Conservation (phyloP, 2,329 filamentous ascomycete genomes). For the Juglanconis sp. region DNA sequence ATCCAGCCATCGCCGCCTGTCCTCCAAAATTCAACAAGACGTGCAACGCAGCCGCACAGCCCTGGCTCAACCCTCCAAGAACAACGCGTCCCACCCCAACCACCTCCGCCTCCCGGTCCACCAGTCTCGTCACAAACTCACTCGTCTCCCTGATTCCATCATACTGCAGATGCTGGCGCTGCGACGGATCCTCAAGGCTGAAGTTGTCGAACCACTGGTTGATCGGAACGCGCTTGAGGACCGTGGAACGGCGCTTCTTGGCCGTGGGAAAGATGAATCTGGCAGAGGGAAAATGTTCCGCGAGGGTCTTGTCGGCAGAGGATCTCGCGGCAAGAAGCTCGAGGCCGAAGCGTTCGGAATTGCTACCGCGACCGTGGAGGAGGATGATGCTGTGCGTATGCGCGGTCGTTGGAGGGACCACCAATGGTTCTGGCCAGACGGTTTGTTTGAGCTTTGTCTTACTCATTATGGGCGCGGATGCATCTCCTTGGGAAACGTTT, state of each 20-base stretch:
- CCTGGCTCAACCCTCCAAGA: conserved; percentile 51
- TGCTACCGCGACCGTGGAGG: conserved; percentile 46
- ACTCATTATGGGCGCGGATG: not conserved
- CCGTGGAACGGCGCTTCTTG: conserved; percentile 34
- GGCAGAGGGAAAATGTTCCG: conserved; percentile 24
- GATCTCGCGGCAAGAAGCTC: conserved; percentile 32
- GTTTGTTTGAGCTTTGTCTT: conserved; percentile 9
- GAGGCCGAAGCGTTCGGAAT: conserved; percentile 36
- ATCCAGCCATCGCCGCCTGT: conserved; percentile 30
- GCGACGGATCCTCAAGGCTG: conserved; percentile 25
- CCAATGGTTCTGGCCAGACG: not conserved
- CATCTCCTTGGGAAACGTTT: not conserved
- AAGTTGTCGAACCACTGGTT: conserved; percentile 46
- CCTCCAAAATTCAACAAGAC: conserved; percentile 42
- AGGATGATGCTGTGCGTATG: conserved; percentile 35
- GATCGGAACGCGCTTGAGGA: conserved; percentile 35
- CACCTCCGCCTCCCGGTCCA: conserved; percentile 31
- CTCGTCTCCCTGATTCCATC: conserved; percentile 40
- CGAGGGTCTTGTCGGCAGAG: conserved; percentile 1
- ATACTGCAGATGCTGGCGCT: conserved; percentile 31
- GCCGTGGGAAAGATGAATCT: conserved; percentile 52
- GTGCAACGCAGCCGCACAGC: conserved; percentile 44
- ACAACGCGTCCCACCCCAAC: conserved; percentile 37
- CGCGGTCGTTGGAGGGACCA: not conserved
- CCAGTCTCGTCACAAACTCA: conserved; percentile 34